phyloP scores from a whole-genome alignment of 768 basidiomycete species.

The Nidularia sp. region DNA sequence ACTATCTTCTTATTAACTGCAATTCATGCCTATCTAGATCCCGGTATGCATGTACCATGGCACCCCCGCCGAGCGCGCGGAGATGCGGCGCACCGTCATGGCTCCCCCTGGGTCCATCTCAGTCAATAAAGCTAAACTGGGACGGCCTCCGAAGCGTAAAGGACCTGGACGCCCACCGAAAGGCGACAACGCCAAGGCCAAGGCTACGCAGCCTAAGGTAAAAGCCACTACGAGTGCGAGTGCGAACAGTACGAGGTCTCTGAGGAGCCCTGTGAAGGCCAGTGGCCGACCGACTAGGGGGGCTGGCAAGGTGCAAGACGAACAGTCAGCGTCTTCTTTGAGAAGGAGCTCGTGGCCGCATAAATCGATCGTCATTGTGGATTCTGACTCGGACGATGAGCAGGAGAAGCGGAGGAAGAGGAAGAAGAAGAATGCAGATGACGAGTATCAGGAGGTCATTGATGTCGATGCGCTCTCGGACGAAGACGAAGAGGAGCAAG shows the following conservation, averaged over 20 bases:
- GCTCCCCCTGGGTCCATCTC: conserved; percentile 15
- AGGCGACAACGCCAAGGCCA: not conserved
- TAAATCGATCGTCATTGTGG: conserved; percentile 14
- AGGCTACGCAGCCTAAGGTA: not conserved
- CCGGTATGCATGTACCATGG: conserved; percentile 93
- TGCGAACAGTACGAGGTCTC: conserved; percentile 5
- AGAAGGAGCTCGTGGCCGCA: conserved; percentile 10
- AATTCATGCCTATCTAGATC: conserved; percentile 43
- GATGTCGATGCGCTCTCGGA: conserved; percentile 7
- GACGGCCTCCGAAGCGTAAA: conserved; percentile 8
- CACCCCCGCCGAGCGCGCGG: conserved; percentile 72
- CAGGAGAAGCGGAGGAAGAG: conserved; percentile 5
- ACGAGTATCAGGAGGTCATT: conserved; percentile 13
- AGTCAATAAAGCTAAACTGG: not conserved
- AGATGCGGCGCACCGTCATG: conserved; percentile 67
- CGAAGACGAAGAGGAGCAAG: conserved; percentile 13
- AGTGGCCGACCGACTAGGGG: conserved; percentile 3
- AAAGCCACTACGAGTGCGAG: conserved; percentile 8
- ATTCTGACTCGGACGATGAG: not conserved
- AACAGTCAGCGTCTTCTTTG: not conserved
- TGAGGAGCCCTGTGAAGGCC: not conserved
- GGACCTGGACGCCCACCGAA: conserved; percentile 10
- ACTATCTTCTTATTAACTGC: not conserved
- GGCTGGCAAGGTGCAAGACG: conserved; percentile 6
- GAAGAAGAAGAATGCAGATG: not conserved